phyloP scores from a whole-genome alignment of 805 yeast genomes.

The Candida methanosorbosa region DNA sequence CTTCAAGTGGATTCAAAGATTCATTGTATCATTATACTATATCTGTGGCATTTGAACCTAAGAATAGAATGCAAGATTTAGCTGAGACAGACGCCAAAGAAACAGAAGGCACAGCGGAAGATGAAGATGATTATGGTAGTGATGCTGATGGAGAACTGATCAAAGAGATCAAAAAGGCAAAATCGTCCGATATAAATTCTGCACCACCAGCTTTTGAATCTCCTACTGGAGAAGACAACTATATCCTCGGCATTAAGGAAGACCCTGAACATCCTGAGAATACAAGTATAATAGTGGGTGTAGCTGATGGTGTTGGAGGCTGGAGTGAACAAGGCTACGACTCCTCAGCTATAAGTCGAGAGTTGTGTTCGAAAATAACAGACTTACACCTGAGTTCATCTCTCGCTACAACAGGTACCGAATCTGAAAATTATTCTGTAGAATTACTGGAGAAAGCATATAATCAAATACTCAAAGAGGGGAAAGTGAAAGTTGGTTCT shows the following conservation, averaged over 20 bases:
- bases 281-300: constrained; percentile 52
- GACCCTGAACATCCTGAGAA: constrained; percentile 13
- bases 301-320: constrained; percentile 97
- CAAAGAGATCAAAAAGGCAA: constrained; percentile 14
- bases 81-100: constrained; percentile 9
- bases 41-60: constrained; percentile 69
- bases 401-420: constrained; percentile 2
- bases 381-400: constrained; percentile 15
- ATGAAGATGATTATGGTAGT: constrained; percentile 3
- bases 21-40: constrained; percentile 36
- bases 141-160: constrained; percentile 19
- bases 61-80: constrained; percentile 45
- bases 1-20: constrained; percentile 8
- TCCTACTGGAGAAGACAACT: constrained; percentile 75
- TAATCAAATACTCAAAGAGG: constrained; percentile 38
- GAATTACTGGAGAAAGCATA: constrained; percentile 50
- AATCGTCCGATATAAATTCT: no score
- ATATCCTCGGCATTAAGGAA: constrained; percentile 37
- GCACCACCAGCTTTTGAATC: constrained; percentile 27
- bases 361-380: constrained; percentile 54
- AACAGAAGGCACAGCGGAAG: constrained; percentile 8
- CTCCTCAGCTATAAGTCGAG: constrained; percentile 79
- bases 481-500: constrained; percentile 78
- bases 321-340: constrained; percentile 92
- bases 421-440: constrained; percentile 26